Conservation (phyloP, 179 eudicot species). For the Patellifolia procumbens region DNA sequence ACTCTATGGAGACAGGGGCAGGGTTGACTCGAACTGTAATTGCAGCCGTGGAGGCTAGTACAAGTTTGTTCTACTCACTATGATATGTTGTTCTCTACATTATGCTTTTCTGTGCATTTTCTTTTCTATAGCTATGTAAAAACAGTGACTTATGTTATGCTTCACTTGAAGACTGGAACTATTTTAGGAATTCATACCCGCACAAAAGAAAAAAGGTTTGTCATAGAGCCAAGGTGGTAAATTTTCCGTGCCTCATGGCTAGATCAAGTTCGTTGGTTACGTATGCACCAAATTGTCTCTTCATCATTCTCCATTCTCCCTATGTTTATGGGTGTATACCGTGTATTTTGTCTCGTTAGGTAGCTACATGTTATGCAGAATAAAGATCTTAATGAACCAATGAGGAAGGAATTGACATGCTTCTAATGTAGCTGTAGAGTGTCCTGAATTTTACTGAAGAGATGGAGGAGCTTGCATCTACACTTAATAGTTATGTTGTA, state of each 20-base stretch:
- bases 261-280: not conserved
- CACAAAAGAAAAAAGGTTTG: not conserved
- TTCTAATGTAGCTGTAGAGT: conserved; percentile 87
- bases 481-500: conserved; percentile 87
- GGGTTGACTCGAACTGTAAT: too few species aligned
- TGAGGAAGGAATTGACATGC: conserved; percentile 97
- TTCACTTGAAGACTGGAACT: too few species aligned
- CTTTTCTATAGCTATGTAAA: too few species aligned
- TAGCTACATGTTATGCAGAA: conserved; percentile 64
- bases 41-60: too few species aligned
- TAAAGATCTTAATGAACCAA: conserved; percentile 56
- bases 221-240: not conserved
- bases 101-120: too few species aligned
- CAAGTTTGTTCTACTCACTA: too few species aligned
- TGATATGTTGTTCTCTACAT: too few species aligned
- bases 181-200: too few species aligned
- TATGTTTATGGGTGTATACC: conserved; percentile 5
- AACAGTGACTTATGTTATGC: too few species aligned
- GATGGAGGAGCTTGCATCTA: conserved; percentile 92
- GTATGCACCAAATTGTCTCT: not conserved
- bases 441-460: conserved; percentile 67
- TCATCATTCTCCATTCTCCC: not conserved
- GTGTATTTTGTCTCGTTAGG: conserved; percentile 48
- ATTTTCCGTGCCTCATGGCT: not conserved
- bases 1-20: too few species aligned